Conservation (phyloP, 352 stramenopile species). For the Elongisporangium anandrum region DNA sequence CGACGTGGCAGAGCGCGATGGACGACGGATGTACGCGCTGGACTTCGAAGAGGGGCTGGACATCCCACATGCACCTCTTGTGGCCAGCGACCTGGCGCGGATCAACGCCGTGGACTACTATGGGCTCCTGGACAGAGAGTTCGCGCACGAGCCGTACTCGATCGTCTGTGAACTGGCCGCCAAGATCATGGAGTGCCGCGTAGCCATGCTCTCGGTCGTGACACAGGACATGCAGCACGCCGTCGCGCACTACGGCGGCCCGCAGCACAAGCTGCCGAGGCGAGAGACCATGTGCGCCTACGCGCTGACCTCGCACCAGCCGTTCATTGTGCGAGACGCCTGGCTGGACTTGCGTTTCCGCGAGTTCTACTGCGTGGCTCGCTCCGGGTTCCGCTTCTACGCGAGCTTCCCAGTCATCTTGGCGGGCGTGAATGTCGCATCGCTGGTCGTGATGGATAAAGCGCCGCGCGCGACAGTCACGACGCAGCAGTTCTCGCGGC, state of each 20-base stretch:
- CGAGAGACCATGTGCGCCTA: constrained; percentile 29
- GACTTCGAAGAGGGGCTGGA: constrained; percentile 28
- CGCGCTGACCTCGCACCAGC: constrained; percentile 23
- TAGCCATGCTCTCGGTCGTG: constrained; percentile 23
- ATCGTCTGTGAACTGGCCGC: constrained; percentile 27
- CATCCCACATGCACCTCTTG: constrained; percentile 16
- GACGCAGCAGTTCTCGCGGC: constrained; percentile 26
- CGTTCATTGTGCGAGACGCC: constrained; percentile 28
- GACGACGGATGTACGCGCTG: constrained; percentile 19
- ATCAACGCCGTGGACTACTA: constrained; percentile 21
- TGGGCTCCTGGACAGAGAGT: constrained; percentile 10
- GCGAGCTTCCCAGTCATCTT: constrained; percentile 28
- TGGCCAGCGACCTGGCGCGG: constrained; percentile 17
- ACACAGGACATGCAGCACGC: constrained; percentile 22
- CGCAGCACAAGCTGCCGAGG: constrained; percentile 22
- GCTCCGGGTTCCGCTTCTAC: constrained; percentile 25
- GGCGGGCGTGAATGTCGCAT: constrained; percentile 23
- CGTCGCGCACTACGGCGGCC: constrained; percentile 11
- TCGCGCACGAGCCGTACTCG: constrained; percentile 14
- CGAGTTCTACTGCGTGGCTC: constrained; percentile 28
- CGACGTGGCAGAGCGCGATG: constrained; percentile 15
- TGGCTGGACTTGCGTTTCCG: constrained; percentile 30
- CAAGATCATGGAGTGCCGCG: constrained; percentile 26
- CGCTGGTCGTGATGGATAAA: constrained; percentile 27
- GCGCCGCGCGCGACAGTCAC: constrained; percentile 24